phyloP scores from a whole-genome alignment of 768 basidiomycete species.

The Chalciporus piperatus region DNA sequence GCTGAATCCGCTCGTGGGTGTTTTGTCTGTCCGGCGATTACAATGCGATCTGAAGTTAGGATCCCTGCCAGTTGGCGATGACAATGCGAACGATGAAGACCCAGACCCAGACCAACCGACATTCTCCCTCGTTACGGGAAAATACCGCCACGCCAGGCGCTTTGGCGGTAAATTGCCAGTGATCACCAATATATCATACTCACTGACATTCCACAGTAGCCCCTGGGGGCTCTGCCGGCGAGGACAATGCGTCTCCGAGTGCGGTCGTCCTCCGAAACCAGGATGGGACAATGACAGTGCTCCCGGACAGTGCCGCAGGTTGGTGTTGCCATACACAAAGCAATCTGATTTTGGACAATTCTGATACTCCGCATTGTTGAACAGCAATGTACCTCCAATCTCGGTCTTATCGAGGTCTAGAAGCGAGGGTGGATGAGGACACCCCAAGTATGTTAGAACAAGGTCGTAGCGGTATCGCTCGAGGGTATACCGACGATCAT shows the following conservation, averaged over 20 bases:
- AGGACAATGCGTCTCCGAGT: conserved; percentile 27
- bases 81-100: conserved; percentile 30
- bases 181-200: not conserved
- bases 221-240: conserved; percentile 13
- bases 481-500: conserved; percentile 70
- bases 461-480: conserved; percentile 85
- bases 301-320: conserved; percentile 71
- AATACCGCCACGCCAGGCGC: conserved; percentile 73
- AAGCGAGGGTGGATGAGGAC: conserved; percentile 73
- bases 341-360: conserved; percentile 2
- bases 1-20: conserved; percentile 29
- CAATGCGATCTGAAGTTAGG: not conserved
- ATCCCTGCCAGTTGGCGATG: conserved; percentile 2
- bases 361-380: conserved; percentile 6
- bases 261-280: conserved; percentile 63
- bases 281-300: conserved; percentile 51
- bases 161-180: conserved; percentile 43
- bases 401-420: conserved; percentile 80
- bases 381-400: conserved; percentile 68
- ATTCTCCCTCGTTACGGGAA: conserved; percentile 86
- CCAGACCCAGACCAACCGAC: conserved; percentile 68
- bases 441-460: conserved; percentile 81
- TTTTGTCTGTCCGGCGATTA: not conserved
- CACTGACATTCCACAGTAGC: not conserved
- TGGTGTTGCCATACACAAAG: conserved; percentile 29